phyloP scores from a whole-genome alignment of 2,329 filamentous ascomycete genomes.

The Myriosclerotinia duriaeana region DNA sequence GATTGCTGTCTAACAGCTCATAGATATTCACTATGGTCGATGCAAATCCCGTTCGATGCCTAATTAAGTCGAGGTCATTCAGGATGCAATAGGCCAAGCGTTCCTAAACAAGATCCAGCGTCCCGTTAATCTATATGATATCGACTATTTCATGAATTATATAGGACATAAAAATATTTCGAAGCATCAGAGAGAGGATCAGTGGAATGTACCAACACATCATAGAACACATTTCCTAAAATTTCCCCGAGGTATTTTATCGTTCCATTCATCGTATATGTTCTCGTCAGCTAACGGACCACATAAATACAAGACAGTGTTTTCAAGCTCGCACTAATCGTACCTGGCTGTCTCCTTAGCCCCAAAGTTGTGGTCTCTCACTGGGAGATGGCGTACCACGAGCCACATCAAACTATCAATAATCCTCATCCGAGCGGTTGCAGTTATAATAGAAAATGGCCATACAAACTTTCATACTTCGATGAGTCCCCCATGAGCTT shows the following conservation, averaged over 20 bases:
- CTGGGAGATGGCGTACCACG: background rate
- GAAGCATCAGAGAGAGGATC: background rate
- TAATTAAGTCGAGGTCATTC: background rate
- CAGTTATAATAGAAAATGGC: background rate
- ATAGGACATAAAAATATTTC: no score
- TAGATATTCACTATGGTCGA: background rate
- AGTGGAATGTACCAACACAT: background rate
- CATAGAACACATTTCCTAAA: background rate
- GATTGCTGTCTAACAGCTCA: background rate
- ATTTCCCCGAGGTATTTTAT: background rate
- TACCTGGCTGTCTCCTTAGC: background rate
- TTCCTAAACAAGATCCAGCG: background rate
- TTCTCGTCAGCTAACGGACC: background rate
- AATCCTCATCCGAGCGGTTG: no score
- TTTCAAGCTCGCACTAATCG: background rate
- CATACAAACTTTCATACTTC: background rate
- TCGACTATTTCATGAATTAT: background rate
- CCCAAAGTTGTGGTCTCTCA: background rate
- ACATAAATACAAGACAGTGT: background rate
- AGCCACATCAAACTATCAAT: background rate
- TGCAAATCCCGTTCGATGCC: no score
- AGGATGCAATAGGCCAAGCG: background rate
- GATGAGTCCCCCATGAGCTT: background rate
- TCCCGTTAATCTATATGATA: no score
- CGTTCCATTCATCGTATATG: background rate